Evolutionary conservation across 1,284 basidiomycete genomes (phyloP).

Genomic region (Microbotryum violaceum): DNA sequence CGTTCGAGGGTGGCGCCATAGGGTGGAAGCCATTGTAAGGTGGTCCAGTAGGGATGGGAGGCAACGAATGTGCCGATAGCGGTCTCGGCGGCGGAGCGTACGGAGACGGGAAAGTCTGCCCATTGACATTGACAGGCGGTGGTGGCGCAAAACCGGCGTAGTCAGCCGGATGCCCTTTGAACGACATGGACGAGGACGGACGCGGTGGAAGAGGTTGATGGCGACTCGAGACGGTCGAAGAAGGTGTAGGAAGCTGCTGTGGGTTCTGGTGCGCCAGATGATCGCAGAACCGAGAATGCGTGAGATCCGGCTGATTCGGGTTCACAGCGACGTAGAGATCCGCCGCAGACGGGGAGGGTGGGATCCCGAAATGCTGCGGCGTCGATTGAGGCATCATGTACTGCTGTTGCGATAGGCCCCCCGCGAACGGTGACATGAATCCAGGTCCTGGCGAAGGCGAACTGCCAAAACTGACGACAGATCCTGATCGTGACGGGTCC

Average conservation of each 20-base stretch:
- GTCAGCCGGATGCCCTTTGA: neutral
- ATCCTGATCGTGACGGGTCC: neutral
- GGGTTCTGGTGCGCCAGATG: slow-evolving; percentile 6
- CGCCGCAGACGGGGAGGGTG: neutral
- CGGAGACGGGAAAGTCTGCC: no score
- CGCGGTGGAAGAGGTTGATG: slow-evolving; percentile 8
- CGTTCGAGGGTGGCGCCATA: no score
- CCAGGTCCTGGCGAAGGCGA: neutral
- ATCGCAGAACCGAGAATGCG: slow-evolving; percentile 20
- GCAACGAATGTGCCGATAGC: no score
- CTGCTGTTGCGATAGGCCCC: no score
- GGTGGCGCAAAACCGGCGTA: neutral
- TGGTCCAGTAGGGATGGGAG: no score
- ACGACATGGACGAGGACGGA: slow-evolving; percentile 13
- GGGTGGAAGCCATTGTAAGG: no score
- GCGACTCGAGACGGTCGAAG: neutral
- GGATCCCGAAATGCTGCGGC: no score
- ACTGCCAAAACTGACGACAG: neutral
- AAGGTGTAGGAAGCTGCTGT: neutral
- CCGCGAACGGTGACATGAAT: no score
- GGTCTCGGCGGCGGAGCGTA: no score
- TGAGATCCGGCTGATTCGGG: slow-evolving; percentile 14
- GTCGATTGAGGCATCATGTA: no score
- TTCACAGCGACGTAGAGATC: slow-evolving; percentile 9
- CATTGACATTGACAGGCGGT: neutral